These are phyloP conservation scores for Daldinia bambusicola DNA, from an alignment of 495 filamentous ascomycete species.

Conservation along the genomic window DNA sequence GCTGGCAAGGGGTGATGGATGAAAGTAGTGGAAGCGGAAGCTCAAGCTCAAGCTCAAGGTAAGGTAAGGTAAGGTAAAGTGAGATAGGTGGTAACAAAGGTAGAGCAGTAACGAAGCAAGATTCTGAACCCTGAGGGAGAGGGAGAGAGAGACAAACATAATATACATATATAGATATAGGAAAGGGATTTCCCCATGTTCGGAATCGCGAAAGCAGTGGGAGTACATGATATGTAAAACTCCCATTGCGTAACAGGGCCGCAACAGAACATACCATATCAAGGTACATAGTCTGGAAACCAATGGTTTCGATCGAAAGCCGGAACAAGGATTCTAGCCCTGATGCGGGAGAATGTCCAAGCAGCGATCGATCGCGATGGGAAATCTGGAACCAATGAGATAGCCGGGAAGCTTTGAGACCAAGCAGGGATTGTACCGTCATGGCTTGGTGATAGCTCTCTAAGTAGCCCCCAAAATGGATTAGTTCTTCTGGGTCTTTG, in stretches of 20 bases:
- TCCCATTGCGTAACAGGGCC: constrained; percentile 24
- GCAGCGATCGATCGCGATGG: constrained; percentile 45
- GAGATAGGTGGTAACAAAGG: neutral
- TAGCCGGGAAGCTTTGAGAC: constrained; percentile 8
- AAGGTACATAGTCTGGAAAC: constrained; percentile 12
- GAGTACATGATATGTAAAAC: constrained; percentile 9
- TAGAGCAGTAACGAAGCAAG: constrained; percentile 2
- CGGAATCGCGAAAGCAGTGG: constrained; percentile 32
- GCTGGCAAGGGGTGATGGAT: constrained; percentile 14
- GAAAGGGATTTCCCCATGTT: constrained; percentile 30
- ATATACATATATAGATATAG: constrained; percentile 36
- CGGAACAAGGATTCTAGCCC: constrained; percentile 33
- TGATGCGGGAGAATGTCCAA: constrained; percentile 45
- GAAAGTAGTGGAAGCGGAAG: neutral
- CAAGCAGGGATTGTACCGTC: constrained; percentile 23
- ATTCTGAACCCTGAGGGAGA: neutral
- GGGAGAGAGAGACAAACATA: constrained; percentile 12
- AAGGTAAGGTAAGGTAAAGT: neutral
- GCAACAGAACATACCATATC: constrained; percentile 15
- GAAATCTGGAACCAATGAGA: constrained; percentile 25
- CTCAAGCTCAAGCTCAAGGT: neutral
- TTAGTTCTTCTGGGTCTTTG: constrained; percentile 16
- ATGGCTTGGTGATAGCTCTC: constrained; percentile 38
- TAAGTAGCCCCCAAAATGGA: constrained; percentile 25
- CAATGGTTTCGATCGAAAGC: constrained; percentile 30